A percentile compares a stretch with the other conserved stretches of the same genome.
Conservation (phyloP, 2,329 filamentous ascomycete genomes). For the Aspergillaceae sp. region DNA sequence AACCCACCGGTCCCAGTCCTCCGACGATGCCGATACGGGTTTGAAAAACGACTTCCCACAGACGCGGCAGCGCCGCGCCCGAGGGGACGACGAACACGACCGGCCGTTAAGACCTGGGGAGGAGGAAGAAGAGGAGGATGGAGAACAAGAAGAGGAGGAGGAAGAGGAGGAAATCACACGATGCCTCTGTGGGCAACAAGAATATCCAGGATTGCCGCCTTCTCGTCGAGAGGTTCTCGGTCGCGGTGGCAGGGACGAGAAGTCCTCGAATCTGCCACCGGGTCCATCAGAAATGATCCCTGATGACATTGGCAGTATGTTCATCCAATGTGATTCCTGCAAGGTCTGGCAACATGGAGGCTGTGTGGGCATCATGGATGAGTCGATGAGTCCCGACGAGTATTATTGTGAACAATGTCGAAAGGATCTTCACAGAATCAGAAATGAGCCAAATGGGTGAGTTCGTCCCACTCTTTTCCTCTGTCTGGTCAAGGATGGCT, state of each 20-base stretch:
- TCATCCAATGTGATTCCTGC: conserved; percentile 95
- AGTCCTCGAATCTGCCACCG: conserved; percentile 50
- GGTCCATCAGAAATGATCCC: conserved; percentile 54
- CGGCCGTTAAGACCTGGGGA: conserved; percentile 34
- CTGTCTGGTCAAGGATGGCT: too few species aligned
- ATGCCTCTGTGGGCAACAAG: conserved; percentile 88
- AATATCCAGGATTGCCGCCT: conserved; percentile 73
- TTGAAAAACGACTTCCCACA: conserved; percentile 55
- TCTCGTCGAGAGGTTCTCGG: conserved; percentile 49
- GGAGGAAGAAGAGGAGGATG: conserved; percentile 52
- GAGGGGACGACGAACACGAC: conserved; percentile 56
- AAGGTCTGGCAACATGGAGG: conserved; percentile 99
- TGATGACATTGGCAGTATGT: conserved; percentile 87
- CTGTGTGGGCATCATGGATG: conserved; percentile 93
- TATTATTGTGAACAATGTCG: conserved; percentile 97
- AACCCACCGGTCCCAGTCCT: conserved; percentile 46
- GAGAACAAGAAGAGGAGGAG: conserved; percentile 55
- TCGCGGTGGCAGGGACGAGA: conserved; percentile 52
- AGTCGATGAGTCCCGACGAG: conserved; percentile 84
- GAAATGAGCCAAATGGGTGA: conserved; percentile 75
- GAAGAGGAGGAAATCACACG: conserved; percentile 91
- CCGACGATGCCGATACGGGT: conserved; percentile 46
- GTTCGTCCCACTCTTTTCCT: conserved; percentile 26
- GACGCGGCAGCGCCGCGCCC: conserved; percentile 68
- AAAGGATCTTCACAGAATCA: conserved; percentile 81